phyloP scores from a whole-genome alignment of 805 yeast species.

The Saccharomycopsis sp. region DNA sequence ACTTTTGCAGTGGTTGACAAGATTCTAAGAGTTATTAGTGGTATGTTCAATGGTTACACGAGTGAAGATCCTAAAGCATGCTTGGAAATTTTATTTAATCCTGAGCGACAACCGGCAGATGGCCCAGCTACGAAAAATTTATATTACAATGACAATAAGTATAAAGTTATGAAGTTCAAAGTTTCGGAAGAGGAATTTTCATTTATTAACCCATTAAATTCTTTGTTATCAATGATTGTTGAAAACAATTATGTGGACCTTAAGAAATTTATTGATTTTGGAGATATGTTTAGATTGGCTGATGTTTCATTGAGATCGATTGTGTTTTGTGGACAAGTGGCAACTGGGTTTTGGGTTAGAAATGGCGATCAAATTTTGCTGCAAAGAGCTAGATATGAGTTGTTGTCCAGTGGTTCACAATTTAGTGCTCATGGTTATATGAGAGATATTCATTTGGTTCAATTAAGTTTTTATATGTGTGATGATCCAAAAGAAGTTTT shows the following conservation, averaged over 20 bases:
- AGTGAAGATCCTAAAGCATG: not conserved
- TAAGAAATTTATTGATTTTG: not conserved
- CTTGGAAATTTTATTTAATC: not conserved
- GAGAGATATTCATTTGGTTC: slow-evolving; percentile 71
- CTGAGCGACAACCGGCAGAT: no score
- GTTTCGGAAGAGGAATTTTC: slow-evolving; percentile 23
- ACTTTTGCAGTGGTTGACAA: not conserved
- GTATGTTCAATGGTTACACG: slow-evolving; percentile 9
- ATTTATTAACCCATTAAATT: slow-evolving; percentile 19
- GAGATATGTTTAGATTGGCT: slow-evolving; percentile 1
- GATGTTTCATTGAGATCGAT: slow-evolving; percentile 68
- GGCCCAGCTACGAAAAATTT: not conserved
- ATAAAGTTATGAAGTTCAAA: slow-evolving; percentile 1
- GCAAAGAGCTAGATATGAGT: slow-evolving; percentile 71
- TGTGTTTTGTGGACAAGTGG: slow-evolving; percentile 74
- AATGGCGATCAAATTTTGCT: slow-evolving; percentile 76
- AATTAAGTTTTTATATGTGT: slow-evolving; percentile 47
- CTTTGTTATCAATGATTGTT: slow-evolving; percentile 9
- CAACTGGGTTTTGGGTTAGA: slow-evolving; percentile 88
- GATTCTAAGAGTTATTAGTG: not conserved
- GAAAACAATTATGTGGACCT: slow-evolving; percentile 7
- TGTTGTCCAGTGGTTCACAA: slow-evolving; percentile 34
- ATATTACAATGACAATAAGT: slow-evolving; percentile 3
- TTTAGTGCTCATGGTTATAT: slow-evolving; percentile 76
- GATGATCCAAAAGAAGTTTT: slow-evolving; percentile 58